These are phyloP conservation scores for Medicago ruthenica DNA, from an alignment of 306 rosid genomes.

Conservation along the genomic window DNA sequence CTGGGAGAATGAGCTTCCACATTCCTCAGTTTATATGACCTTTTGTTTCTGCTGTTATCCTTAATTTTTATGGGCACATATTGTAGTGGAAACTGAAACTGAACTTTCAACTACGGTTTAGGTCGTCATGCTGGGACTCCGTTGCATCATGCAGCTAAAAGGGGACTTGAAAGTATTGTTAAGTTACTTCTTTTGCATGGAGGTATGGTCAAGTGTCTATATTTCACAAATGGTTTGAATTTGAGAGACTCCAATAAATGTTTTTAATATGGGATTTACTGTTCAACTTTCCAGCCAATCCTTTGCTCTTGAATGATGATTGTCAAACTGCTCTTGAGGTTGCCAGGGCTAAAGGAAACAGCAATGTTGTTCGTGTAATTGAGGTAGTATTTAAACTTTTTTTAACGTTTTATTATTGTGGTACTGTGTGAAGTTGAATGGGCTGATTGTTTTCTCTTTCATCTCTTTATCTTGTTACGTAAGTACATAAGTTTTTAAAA, in stretches of 20 bases:
- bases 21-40: slow-evolving; percentile 38
- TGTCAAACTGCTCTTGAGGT: slow-evolving; percentile 90
- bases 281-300: slow-evolving; percentile 69
- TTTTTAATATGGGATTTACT: slow-evolving; percentile 35
- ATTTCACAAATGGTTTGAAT: slow-evolving; percentile 27
- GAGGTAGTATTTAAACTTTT: slow-evolving; percentile 64
- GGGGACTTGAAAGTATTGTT: slow-evolving; percentile 75
- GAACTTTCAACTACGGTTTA: slow-evolving; percentile 40
- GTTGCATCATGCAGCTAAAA: slow-evolving; percentile 95
- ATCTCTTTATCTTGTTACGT: slow-evolving; percentile 28
- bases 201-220: slow-evolving; percentile 57
- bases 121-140: slow-evolving; percentile 95
- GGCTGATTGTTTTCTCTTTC: slow-evolving; percentile 23
- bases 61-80: not conserved
- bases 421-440: slow-evolving; percentile 36
- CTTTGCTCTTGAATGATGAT: slow-evolving; percentile 88
- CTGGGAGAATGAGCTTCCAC: slow-evolving; percentile 6
- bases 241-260: slow-evolving; percentile 15
- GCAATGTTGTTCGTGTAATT: slow-evolving; percentile 76
- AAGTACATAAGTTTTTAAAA: slow-evolving; percentile 36
- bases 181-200: slow-evolving; percentile 81
- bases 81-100: slow-evolving; percentile 25
- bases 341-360: slow-evolving; percentile 86
- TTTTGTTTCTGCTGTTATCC: slow-evolving; percentile 23
- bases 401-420: not conserved